Evolutionary conservation across 805 yeast genomes (phyloP), one percentile per base, ranked within the genome.

Genomic region (Saccharomycopsis microspora): DNA sequence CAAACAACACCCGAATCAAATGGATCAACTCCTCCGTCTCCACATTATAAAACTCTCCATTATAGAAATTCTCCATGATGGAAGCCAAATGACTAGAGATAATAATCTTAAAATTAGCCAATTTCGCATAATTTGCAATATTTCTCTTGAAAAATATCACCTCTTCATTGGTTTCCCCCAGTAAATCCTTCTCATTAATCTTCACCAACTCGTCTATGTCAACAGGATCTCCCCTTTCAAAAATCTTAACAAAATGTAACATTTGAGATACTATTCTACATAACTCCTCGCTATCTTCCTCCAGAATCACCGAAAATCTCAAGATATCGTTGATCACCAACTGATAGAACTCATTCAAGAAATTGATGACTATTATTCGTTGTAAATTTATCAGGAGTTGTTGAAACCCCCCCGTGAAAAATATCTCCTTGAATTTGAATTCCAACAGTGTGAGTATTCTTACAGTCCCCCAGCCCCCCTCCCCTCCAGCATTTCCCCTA

Each of bases 61-160:
- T 66, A 55, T 69, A 69, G 46, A 70, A 70, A 44, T 64, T 54
- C 28, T 64, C 72, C 67, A 70, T 69, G 45, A 69, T 70, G 42
- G 66, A 69, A 33, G 58, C 62, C 50, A 70, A 58, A 55, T 68
- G 55, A 32, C 47, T 49, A 5, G 49, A 41, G 4, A 52, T 45
- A 19, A 52, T 47, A 5, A 40, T 35, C 39, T 42, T 47, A 39
- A 52, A 49, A 41, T 52, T 52, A 10, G 32, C 39, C 34, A 52
- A 47, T 32, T 47, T 52, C 41, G 29, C 32, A 36, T 39, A 47
- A 39, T 50, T 50, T 6, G 27, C 32, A 40, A 52, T 43, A 38
- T 42, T 41, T n/a, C 33, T 45, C 29, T 48, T 48, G 37, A 29
- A 50, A 33, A 29, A 40, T n/a, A 32, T 41, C 1, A 50, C 43